Evolutionary conservation across 108 stramenopile species (phyloP).

Genomic region (Epithemia pelagica): DNA sequence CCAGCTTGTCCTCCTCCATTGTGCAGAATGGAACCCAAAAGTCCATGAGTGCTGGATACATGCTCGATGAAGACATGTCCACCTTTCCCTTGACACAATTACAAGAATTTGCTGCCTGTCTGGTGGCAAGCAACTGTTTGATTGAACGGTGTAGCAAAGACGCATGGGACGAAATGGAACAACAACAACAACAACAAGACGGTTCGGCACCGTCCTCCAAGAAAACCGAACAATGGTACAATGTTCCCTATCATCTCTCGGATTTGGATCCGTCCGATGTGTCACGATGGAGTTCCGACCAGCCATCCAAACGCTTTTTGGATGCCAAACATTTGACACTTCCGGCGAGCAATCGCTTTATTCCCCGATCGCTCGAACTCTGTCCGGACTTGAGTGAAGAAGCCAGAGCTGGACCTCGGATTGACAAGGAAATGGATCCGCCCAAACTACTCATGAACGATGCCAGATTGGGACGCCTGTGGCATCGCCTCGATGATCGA

Average conservation of each 20-base stretch:
- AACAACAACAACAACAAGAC: background rate
- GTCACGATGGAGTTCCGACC: background rate
- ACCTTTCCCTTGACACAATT: conserved; percentile 50
- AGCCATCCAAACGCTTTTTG: conserved; percentile 1
- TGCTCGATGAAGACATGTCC: conserved; percentile 54
- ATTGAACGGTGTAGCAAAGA: conserved; percentile 73
- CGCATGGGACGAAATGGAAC: conserved; percentile 55
- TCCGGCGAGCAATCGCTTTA: conserved; percentile 64
- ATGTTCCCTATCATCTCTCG: conserved; percentile 58
- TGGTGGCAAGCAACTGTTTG: conserved; percentile 60
- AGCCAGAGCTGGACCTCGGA: conserved; percentile 54
- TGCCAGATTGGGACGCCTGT: conserved; percentile 48
- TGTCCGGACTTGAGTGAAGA: conserved; percentile 67
- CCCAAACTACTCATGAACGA: conserved; percentile 58
- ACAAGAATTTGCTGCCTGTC: conserved; percentile 26
- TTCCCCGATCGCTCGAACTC: conserved; percentile 64
- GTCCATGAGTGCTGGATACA: conserved; percentile 56
- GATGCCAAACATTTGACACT: conserved; percentile 30
- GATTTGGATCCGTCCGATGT: conserved; percentile 27
- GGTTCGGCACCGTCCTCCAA: background rate
- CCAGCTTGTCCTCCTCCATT: conserved; percentile 44
- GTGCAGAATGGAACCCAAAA: conserved; percentile 58
- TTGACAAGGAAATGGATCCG: conserved; percentile 68
- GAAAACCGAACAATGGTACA: conserved; percentile 69
- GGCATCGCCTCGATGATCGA: conserved; percentile 80